phyloP scores from a whole-genome alignment of 2,329 filamentous ascomycete genomes.

The Penicillium fuscoglaucum region DNA sequence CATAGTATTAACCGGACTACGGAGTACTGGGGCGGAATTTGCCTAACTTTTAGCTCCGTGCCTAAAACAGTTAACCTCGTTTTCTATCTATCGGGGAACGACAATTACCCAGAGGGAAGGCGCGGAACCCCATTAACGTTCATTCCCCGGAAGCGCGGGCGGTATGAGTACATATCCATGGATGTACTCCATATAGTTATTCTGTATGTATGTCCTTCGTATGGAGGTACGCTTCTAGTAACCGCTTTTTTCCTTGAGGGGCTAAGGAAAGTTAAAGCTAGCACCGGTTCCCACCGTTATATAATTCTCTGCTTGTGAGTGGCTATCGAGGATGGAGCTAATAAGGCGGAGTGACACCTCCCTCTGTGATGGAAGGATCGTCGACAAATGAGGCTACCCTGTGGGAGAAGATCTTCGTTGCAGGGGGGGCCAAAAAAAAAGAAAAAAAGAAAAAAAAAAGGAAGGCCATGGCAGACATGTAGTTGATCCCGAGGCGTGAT shows the following conservation, averaged over 20 bases:
- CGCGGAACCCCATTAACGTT: neutral
- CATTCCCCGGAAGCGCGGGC: neutral
- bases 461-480: neutral
- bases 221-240: neutral
- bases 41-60: neutral
- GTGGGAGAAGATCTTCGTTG: neutral
- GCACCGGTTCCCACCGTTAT: neutral
- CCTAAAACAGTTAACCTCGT: neutral
- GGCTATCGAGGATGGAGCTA: conserved; percentile 1
- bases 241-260: neutral
- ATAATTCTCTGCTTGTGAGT: neutral
- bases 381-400: conserved; percentile 3
- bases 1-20: neutral
- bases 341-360: neutral
- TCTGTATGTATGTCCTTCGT: neutral
- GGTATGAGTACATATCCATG: neutral
- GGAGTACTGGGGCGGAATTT: neutral
- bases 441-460: neutral
- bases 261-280: neutral
- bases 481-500: neutral
- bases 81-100: neutral
- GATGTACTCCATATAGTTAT: no score
- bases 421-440: neutral
- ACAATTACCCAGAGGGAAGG: neutral
- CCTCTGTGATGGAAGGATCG: neutral